Percentiles rank a stretch among this genome's conserved stretches.
These are phyloP conservation scores for Cladosporium colombiae DNA, from an alignment of 2,329 filamentous ascomycete genomes.

Conservation along the genomic window DNA sequence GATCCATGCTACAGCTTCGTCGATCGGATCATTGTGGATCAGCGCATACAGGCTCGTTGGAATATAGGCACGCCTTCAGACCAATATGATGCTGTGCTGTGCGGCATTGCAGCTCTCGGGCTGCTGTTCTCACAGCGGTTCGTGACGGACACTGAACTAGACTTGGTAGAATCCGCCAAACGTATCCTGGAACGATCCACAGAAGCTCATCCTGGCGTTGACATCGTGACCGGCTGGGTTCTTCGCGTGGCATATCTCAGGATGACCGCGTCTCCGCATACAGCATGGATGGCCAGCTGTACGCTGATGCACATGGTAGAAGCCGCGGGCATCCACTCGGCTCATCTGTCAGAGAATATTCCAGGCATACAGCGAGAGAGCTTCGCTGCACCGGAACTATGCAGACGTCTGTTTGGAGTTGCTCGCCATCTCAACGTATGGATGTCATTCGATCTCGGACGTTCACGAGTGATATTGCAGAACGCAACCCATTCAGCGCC, in stretches of 20 bases:
- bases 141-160: constrained; percentile 42
- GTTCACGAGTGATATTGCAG: constrained; percentile 50
- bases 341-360: constrained; percentile 27
- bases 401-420: constrained; percentile 41
- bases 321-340: constrained; percentile 48
- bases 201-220: constrained; percentile 36
- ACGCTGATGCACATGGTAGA: constrained; percentile 58
- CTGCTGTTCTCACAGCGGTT: constrained; percentile 50
- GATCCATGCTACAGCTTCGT: constrained; percentile 54
- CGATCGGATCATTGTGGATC: constrained; percentile 33
- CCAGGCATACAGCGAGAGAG: constrained; percentile 19
- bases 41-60: constrained; percentile 40
- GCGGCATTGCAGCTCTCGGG: constrained; percentile 56
- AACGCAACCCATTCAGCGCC: constrained; percentile 44
- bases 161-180: constrained; percentile 49
- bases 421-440: constrained; percentile 59
- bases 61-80: constrained; percentile 23
- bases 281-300: constrained; percentile 58
- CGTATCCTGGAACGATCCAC: constrained; percentile 42
- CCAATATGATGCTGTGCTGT: constrained; percentile 50
- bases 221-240: constrained; percentile 50
- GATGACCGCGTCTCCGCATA: constrained; percentile 52
- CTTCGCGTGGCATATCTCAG: constrained; percentile 55
- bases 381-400: constrained; percentile 16
- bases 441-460: constrained; percentile 58